Evolutionary conservation across 1,284 basidiomycete genomes (phyloP), one percentile per base, ranked within the genome.

Genomic region (Ustilago bromivora): DNA sequence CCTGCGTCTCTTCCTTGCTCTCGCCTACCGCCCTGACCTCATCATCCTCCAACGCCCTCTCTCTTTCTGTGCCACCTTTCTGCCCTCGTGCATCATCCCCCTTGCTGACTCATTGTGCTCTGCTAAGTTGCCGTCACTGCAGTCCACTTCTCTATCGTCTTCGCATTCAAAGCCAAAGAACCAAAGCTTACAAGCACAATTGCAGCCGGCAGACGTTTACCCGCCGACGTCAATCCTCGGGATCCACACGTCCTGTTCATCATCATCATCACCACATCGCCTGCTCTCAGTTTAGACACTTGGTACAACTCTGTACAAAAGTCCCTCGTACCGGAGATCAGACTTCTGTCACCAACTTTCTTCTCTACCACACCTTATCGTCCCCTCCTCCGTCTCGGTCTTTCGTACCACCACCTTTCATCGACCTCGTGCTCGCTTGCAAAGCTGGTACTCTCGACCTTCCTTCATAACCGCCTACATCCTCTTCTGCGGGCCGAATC

Each of bases 281-380:
- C 43, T 46, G 43, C 34, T 41, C 36, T 46, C n/a, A 31, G 38
- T 57, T 66, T 53, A 57, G 64, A 61, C 64, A 23, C 15, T 41
- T 23, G 31, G 15, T 35, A 53, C 46, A 17, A 38, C 51, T 41
- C 63, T 66, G 69, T 71, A 71, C 69, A 71, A 71, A 66, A 71
- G 43, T 66, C 46, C 59, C 46, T 62, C 60, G 51, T 55, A 13
- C 60, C 34, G 43, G 59, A 43, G 31, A 38, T 47, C 4, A 28
- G 49, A 1, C 36, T 47, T 32, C 32, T 17, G 32, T 32, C 40
- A 32, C 46, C 43, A 32, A 57, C 52, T n/a, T 19, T n/a, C 41
- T 36, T 12, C 43, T 40, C 36, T 51, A 31, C 61, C 57, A 41
- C 55, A 52, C 28, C 49, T 51, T 51, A 51, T 51, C 66, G 47